Evolutionary conservation across 202 grass and related monocot species (phyloP).

Genomic region (Schoenoplectus tabernaemontani): DNA sequence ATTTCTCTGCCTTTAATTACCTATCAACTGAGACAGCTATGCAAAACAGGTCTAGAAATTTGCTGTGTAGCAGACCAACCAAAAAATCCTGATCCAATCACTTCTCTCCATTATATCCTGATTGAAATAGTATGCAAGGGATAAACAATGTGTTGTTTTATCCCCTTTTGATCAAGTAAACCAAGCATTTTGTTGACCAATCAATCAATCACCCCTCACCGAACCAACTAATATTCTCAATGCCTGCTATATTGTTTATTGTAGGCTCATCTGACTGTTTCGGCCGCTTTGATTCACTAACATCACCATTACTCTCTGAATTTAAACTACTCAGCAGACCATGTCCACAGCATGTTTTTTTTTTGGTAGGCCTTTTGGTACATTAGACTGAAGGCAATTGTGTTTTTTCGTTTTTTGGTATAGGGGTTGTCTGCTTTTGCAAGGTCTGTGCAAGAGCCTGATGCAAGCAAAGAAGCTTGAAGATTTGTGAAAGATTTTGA

Average conservation of each 20-base stretch:
- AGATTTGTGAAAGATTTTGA: slow-evolving; percentile 63
- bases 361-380: slow-evolving; percentile 25
- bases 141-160: not conserved
- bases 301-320: slow-evolving; percentile 20
- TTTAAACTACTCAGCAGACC: not conserved
- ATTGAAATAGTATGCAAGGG: not conserved
- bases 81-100: not conserved
- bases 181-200: not conserved
- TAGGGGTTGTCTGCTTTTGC: slow-evolving; percentile 50
- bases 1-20: not conserved
- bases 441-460: slow-evolving; percentile 41
- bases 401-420: slow-evolving; percentile 56
- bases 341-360: not conserved
- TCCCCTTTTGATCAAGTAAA: not conserved
- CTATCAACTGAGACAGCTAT: not conserved
- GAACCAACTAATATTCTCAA: not conserved
- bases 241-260: not conserved
- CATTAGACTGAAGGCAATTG: slow-evolving; percentile 46
- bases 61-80: not conserved
- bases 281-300: slow-evolving; percentile 9
- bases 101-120: not conserved
- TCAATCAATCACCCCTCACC: not conserved
- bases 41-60: not conserved
- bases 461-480: slow-evolving; percentile 31
- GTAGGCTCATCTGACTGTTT: not conserved